A percentile compares a stretch with the other conserved stretches of the same genome.
Evolutionary conservation across 192 early-diverging fungal genomes (phyloP).

Genomic region (Coemansia sp.): DNA sequence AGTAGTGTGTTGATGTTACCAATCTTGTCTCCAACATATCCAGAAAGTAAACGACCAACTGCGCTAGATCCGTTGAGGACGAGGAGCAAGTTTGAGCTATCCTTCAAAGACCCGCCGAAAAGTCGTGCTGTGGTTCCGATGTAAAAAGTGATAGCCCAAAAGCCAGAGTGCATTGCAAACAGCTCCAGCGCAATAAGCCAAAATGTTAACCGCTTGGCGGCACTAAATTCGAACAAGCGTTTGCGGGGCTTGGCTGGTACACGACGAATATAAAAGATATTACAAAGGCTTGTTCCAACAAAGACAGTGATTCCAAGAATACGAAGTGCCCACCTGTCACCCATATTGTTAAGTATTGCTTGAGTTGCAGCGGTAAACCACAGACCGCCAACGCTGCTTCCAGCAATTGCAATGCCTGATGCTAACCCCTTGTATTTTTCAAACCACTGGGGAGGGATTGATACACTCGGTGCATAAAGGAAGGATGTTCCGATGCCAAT

Average conservation of each 20-base stretch:
- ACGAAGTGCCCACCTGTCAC: conserved; percentile 67
- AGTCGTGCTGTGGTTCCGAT: conserved; percentile 32
- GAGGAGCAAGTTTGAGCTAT: conserved; percentile 21
- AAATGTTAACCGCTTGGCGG: conserved; percentile 28
- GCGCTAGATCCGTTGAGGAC: conserved; percentile 32
- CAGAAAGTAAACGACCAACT: conserved; percentile 29
- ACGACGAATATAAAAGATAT: conserved; percentile 32
- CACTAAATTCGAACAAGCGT: conserved; percentile 25
- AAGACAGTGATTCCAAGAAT: conserved; percentile 61
- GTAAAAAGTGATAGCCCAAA: conserved; percentile 51
- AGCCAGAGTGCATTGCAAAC: conserved; percentile 41
- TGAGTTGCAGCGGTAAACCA: conserved; percentile 61
- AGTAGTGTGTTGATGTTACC: conserved; percentile 39
- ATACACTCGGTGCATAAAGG: conserved; percentile 57
- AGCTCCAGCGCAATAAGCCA: conserved; percentile 37
- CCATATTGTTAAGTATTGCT: conserved; percentile 60
- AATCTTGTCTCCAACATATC: conserved; percentile 24
- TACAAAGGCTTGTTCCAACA: conserved; percentile 32
- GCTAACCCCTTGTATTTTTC: conserved; percentile 56
- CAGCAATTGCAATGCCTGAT: conserved; percentile 63
- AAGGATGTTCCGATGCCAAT: conserved; percentile 61
- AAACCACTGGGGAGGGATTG: conserved; percentile 66
- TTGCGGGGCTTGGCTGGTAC: conserved; percentile 56
- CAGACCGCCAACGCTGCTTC: conserved; percentile 62
- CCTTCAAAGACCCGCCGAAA: conserved; percentile 13